Evolutionary conservation across 2,329 filamentous ascomycete species (phyloP).

Genomic region (Cladosporium sp.): DNA sequence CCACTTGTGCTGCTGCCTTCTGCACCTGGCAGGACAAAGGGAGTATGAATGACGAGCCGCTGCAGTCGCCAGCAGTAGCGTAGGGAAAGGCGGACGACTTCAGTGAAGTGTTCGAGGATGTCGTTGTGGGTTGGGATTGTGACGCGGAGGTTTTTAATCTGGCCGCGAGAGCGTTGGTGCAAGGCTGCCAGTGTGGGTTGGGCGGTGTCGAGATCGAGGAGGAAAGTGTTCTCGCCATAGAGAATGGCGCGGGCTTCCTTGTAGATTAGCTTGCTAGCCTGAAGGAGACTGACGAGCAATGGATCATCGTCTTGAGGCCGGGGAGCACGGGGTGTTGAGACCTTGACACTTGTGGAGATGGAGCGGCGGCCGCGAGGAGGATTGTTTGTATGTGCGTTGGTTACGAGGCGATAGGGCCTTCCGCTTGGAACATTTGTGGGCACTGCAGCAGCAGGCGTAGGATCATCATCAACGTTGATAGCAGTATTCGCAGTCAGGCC

Average conservation of each 20-base stretch:
- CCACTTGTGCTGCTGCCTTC: constrained; percentile 30
- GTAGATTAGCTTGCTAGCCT: constrained; percentile 37
- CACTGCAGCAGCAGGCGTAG: neutral
- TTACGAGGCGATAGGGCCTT: neutral
- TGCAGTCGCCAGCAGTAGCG: constrained; percentile 45
- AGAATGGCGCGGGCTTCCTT: constrained; percentile 38
- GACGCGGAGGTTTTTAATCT: constrained; percentile 41
- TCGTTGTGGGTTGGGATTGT: constrained; percentile 45
- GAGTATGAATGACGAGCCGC: constrained; percentile 38
- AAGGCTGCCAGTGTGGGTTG: constrained; percentile 36
- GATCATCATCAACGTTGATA: neutral
- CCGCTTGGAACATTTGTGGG: neutral
- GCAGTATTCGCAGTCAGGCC: neutral
- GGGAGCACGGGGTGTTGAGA: constrained; percentile 1
- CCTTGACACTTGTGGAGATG: neutral
- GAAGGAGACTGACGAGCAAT: constrained; percentile 36
- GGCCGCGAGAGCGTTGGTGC: constrained; percentile 40
- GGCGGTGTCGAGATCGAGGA: constrained; percentile 35
- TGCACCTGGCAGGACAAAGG: constrained; percentile 28
- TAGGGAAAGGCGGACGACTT: constrained; percentile 42
- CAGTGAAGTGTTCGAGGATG: constrained; percentile 44
- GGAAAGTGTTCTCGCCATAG: constrained; percentile 39
- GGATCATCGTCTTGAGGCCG: constrained; percentile 31
- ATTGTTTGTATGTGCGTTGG: neutral
- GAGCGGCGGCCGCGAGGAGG: constrained; percentile 5